A percentile compares a stretch with the other conserved stretches of the same genome.
Conservation (phyloP, 75 land plant species). For the Larix kaempferi region DNA sequence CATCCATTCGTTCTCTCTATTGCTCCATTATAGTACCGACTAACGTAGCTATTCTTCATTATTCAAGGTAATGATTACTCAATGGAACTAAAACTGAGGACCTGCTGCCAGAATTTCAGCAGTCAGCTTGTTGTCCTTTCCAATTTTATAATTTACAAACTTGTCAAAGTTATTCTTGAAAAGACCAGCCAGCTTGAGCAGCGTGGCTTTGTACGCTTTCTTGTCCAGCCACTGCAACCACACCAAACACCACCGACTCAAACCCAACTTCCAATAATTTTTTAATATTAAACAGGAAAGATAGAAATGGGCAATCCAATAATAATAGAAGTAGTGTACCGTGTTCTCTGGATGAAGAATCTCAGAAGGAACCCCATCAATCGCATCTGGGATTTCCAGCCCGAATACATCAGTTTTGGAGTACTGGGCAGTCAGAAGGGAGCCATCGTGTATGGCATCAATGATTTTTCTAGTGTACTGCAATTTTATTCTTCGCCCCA, state of each 20-base stretch:
- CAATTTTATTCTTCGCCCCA: conserved; percentile 79
- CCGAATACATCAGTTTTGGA: conserved; percentile 76
- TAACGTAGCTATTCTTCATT: too few relatives aligned
- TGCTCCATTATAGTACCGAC: too few relatives aligned
- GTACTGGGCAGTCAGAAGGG: conserved; percentile 65
- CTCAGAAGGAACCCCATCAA: conserved; percentile 89
- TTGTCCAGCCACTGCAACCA: conserved; percentile 75
- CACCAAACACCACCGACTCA: not conserved
- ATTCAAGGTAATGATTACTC: too few relatives aligned
- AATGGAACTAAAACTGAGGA: conserved; percentile 17
- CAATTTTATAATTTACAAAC: conserved; percentile 62
- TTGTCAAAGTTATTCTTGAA: conserved; percentile 83
- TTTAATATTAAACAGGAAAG: not conserved
- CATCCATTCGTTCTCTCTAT: too few relatives aligned
- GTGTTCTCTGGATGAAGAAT: conserved; percentile 76
- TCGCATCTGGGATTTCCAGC: conserved; percentile 70
- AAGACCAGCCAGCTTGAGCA: conserved; percentile 69
- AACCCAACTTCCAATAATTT: not conserved
- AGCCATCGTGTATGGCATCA: conserved; percentile 90
- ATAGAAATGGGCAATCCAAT: too few relatives aligned
- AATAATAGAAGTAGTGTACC: conserved; percentile 23
- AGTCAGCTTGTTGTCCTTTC: conserved; percentile 56
- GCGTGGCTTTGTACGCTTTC: conserved; percentile 46
- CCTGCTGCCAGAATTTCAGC: conserved; percentile 81
- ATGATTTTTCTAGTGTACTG: conserved; percentile 83